Percentiles rank a stretch among this genome's conserved stretches.
phyloP scores from a whole-genome alignment of 371 early-diverging fungal genomes.

The Actinomortierella wolfii region DNA sequence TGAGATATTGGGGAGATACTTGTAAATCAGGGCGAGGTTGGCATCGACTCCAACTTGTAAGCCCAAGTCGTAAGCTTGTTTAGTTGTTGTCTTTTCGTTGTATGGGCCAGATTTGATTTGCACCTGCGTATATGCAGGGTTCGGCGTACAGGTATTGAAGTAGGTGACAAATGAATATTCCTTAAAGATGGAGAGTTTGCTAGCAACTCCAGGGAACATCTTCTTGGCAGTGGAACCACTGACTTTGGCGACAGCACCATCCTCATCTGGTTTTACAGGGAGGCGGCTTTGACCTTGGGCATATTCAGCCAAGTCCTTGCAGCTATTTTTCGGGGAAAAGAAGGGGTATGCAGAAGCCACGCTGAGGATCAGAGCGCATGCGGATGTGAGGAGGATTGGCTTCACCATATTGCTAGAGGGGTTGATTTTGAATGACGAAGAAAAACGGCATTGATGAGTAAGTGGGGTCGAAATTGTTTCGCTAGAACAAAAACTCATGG shows the following conservation, averaged over 20 bases:
- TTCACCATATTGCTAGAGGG: constrained; percentile 4
- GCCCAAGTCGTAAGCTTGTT: constrained; percentile 17
- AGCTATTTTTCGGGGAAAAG: constrained; percentile 13
- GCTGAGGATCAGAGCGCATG: constrained; percentile 14
- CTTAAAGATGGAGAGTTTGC: constrained; percentile 1
- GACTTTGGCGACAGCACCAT: constrained; percentile 11
- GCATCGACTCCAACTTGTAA: constrained; percentile 16
- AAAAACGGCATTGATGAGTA: background rate
- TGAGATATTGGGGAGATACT: constrained; percentile 13
- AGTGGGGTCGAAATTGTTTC: background rate
- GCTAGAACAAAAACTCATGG: background rate
- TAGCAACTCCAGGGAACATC: constrained; percentile 17
- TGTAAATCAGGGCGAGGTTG: background rate
- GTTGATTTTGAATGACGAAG: too few species aligned
- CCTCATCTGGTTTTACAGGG: constrained; percentile 12
- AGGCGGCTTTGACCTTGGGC: constrained; percentile 8
- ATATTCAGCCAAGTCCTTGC: constrained; percentile 13
- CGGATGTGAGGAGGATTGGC: background rate
- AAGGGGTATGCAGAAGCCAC: background rate
- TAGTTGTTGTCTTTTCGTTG: constrained; percentile 10
- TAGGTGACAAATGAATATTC: constrained; percentile 19
- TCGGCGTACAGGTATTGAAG: constrained; percentile 5
- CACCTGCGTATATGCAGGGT: constrained; percentile 11
- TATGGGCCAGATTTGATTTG: constrained; percentile 22
- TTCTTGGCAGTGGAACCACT: constrained; percentile 18